phyloP scores from a whole-genome alignment of 306 rosid species.

The Pachyrhizus erosus region DNA sequence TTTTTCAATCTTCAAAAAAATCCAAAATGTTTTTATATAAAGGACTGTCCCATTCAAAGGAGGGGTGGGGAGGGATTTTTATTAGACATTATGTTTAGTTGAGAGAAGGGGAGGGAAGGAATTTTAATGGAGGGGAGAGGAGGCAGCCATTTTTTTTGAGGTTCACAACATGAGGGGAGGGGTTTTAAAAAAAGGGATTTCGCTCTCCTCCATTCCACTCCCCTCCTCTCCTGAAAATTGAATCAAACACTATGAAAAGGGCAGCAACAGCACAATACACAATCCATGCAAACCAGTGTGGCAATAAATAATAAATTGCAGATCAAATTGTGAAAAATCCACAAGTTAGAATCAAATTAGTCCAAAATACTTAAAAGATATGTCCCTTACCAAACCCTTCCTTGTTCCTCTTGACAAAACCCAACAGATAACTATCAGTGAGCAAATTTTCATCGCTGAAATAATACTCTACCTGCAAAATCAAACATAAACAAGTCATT shows the following conservation, averaged over 20 bases:
- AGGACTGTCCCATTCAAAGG: too few species aligned
- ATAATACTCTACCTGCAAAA: conserved; percentile 90
- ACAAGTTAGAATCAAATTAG: background rate
- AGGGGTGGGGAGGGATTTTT: too few species aligned
- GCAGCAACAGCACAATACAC: too few species aligned
- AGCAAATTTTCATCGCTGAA: conserved; percentile 88
- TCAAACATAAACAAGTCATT: conserved; percentile 14
- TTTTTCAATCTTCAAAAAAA: background rate
- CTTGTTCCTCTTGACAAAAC: conserved; percentile 78
- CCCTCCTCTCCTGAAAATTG: too few species aligned
- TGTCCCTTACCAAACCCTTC: conserved; percentile 83
- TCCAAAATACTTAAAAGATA: background rate
- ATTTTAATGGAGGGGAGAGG: too few species aligned
- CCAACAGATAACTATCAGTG: conserved; percentile 67
- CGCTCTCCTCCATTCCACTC: too few species aligned
- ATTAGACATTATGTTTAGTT: too few species aligned
- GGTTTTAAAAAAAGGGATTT: too few species aligned
- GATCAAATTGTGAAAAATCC: background rate
- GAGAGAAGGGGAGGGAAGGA: too few species aligned
- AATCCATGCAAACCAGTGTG: background rate
- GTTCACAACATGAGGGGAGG: too few species aligned
- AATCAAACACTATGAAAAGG: too few species aligned
- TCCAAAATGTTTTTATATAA: background rate
- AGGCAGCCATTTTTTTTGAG: too few species aligned
- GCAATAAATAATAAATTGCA: background rate